These are phyloP conservation scores for Plasmopara halstedii DNA, from an alignment of 352 stramenopile genomes.

Conservation along the genomic window DNA sequence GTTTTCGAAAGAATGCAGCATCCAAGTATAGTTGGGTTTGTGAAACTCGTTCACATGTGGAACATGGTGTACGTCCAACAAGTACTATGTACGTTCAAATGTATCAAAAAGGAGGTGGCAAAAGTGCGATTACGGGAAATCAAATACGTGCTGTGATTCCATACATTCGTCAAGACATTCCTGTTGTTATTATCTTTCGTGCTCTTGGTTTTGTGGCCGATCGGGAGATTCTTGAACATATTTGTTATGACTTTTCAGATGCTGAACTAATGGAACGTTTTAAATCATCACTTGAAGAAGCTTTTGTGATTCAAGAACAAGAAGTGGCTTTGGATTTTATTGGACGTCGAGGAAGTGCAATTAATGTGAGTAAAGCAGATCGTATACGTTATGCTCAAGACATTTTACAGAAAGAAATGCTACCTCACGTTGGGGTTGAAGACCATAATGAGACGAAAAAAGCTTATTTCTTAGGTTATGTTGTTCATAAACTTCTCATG, in stretches of 20 bases:
- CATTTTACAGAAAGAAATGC: constrained; percentile 98
- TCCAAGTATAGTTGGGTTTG: constrained; percentile 96
- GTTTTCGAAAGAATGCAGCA: constrained; percentile 97
- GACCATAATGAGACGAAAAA: constrained; percentile 97
- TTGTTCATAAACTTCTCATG: constrained; percentile 99
- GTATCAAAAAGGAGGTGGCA: constrained; percentile 94
- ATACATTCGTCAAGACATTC: constrained; percentile 98
- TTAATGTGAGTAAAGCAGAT: constrained; percentile 96
- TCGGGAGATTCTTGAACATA: constrained; percentile 98
- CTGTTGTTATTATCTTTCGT: constrained; percentile 99
- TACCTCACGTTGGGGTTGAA: constrained; percentile 98
- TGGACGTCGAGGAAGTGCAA: constrained; percentile 90
- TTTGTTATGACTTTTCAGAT: constrained; percentile 98
- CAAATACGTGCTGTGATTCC: constrained; percentile 97
- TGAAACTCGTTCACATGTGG: constrained; percentile 95
- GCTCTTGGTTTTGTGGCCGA: constrained; percentile 95
- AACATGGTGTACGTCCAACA: constrained; percentile 92
- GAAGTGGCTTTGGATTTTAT: constrained; percentile 99
- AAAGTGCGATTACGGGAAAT: constrained; percentile 94
- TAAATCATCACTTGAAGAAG: constrained; percentile 97
- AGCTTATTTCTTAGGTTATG: constrained; percentile 98
- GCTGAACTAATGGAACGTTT: constrained; percentile 99
- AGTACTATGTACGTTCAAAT: constrained; percentile 99
- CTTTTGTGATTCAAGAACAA: constrained; percentile 97
- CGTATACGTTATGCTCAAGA: constrained; percentile 97